phyloP scores from a whole-genome alignment of 1,139 yeast genomes.

The Saccharomycopsis phalli region DNA sequence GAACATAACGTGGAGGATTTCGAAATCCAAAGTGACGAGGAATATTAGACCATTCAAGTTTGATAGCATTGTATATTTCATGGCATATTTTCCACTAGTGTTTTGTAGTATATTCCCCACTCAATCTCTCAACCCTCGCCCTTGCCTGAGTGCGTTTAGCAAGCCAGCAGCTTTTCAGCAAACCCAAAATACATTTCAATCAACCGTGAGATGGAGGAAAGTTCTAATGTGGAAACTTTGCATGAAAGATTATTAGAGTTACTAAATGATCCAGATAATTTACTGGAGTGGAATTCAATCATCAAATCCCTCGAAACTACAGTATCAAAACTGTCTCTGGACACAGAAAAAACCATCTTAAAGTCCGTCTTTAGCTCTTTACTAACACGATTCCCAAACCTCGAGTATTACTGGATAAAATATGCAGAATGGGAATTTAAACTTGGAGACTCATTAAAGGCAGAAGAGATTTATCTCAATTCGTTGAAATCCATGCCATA shows the following conservation, averaged over 20 bases:
- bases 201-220: no score
- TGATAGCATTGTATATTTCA: no score
- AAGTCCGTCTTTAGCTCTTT: conserved; percentile 47
- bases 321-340: conserved; percentile 38
- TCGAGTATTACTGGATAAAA: conserved; percentile 74
- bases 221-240: no score
- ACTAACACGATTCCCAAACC: conserved; percentile 53
- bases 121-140: no score
- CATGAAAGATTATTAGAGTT: conserved; percentile 20
- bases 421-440: conserved; percentile 62
- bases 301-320: conserved; percentile 29
- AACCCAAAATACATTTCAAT: no score
- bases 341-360: conserved; percentile 34
- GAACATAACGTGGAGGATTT: conserved; percentile 22
- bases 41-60: conserved; percentile 27
- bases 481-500: conserved; percentile 45
- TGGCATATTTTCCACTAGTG: no score
- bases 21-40: conserved; percentile 26
- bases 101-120: no score
- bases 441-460: conserved; percentile 44
- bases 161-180: no score
- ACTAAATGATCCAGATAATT: conserved; percentile 37
- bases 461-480: conserved; percentile 42
- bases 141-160: no score
- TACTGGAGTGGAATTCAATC: conserved; percentile 42